phyloP scores from a whole-genome alignment of 345 rosid species.

The Cardamine resedifolia region DNA sequence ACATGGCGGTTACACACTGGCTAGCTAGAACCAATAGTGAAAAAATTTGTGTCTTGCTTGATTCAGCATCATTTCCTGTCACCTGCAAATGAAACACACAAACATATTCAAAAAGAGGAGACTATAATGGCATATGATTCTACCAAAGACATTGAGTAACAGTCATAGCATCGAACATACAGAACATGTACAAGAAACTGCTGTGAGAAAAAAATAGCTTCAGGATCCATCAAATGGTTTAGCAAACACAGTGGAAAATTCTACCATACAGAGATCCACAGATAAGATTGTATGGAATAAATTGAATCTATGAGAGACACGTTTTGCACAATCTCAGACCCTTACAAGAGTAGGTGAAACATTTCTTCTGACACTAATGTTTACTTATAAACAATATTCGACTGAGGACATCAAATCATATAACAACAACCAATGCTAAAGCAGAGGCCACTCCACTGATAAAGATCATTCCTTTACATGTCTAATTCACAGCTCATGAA shows the following conservation, averaged over 20 bases:
- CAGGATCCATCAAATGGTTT: neutral
- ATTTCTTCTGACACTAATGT: neutral
- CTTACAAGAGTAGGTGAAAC: neutral
- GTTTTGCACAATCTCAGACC: neutral
- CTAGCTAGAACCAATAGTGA: conserved; percentile 57
- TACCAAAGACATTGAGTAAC: neutral
- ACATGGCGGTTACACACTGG: conserved; percentile 66
- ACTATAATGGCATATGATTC: conserved; percentile 13
- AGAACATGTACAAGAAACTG: neutral
- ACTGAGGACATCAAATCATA: neutral
- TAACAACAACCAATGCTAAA: neutral
- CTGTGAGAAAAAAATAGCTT: neutral
- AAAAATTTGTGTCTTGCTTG: conserved; percentile 27
- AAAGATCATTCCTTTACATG: neutral
- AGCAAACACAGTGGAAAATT: neutral
- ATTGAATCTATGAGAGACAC: neutral
- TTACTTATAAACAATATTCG: neutral
- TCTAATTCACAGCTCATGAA: neutral
- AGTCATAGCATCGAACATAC: neutral
- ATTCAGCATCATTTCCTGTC: conserved; percentile 54
- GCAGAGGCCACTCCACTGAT: neutral
- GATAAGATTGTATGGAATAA: neutral
- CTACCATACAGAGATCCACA: neutral
- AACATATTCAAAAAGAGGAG: conserved; percentile 59
- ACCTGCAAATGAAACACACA: conserved; percentile 49